Base-by-base conservation (phyloP, 208 protist genomes). In the Polymyxa betae region DNA sequence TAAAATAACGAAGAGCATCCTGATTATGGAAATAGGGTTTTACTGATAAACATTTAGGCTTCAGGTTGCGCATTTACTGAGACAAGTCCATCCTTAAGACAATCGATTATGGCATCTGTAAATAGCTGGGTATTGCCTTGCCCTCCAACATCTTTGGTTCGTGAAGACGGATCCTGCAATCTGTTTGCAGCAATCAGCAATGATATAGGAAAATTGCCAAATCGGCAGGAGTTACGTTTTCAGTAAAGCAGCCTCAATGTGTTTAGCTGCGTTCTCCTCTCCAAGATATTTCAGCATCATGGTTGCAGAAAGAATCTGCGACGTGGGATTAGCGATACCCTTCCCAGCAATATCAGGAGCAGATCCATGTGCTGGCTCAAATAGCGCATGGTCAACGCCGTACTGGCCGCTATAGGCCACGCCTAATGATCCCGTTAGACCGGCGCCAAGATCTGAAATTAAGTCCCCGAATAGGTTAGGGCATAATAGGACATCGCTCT, bases 301-400 rank as follows among this genome's bases (percentile, higher is more conserved):
- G 5, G 68, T 88, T 24, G 35, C 88, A 5, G 38, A 91, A 66
- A 52, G 24, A 29, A 43, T 60, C 5, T 88, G 77, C 12, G 77
- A 88, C 12, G 44, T 88, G 12, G 77, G 77, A 88, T 88, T 88
- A 20, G 44, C 77, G 38, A 60, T 29, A 5, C 44, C 49, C 24
- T 89, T 89, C 45, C 87, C 89, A 24, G 89, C 89, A 89, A 91
- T 91, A 78, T 91, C 89, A 16, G 89, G 89, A 90, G 89, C 89
- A 90, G 87, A 91, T 32, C 89, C 89, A 88, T 91, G 89, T 35
- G 52, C 45, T 35, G 89, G 89, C 38, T 91, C 89, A 45, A 91
- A 91, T 10, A 91, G 52, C 64, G 89, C 89, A 20, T 91, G 88
- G 12, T 45, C 24, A 12, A 12, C 38, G 12, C 88, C 88, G 88